Evolutionary conservation across 257 asterid genomes (phyloP).

Genomic region (Solanum chmielewskii): DNA sequence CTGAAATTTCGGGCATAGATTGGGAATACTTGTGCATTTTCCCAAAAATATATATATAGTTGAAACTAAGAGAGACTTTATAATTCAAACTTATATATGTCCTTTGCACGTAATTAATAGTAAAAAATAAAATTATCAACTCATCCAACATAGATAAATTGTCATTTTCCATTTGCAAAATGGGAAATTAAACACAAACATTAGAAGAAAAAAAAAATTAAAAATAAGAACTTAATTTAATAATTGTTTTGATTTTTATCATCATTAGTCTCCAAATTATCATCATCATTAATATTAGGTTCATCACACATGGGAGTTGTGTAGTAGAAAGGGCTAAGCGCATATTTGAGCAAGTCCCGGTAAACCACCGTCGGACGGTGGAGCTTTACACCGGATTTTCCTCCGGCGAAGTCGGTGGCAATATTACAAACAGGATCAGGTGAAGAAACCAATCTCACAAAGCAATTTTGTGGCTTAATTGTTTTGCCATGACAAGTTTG

Average conservation of each 20-base stretch:
- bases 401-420: conserved; percentile 73
- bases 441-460: conserved; percentile 66
- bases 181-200: background rate
- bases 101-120: background rate
- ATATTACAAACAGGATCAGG: conserved; percentile 78
- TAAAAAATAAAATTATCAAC: background rate
- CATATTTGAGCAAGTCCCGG: conserved; percentile 45
- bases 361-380: conserved; percentile 49
- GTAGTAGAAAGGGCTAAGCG: conserved; percentile 60
- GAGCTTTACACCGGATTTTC: conserved; percentile 60
- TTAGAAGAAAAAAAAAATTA: background rate
- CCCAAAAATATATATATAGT: too few relatives aligned
- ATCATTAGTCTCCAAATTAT: background rate
- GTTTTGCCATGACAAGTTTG: conserved; percentile 31
- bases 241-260: conserved; percentile 21
- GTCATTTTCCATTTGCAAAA: background rate
- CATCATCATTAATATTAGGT: conserved; percentile 38
- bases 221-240: background rate
- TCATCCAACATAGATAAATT: background rate
- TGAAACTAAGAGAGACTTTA: background rate
- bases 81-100: background rate
- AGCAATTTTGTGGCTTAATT: conserved; percentile 45
- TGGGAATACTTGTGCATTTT: too few relatives aligned
- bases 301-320: conserved; percentile 92
- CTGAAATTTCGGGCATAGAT: too few relatives aligned